Evolutionary conservation across 176 grass and related monocot species (phyloP).

Genomic region (Calamus simplicifolius): DNA sequence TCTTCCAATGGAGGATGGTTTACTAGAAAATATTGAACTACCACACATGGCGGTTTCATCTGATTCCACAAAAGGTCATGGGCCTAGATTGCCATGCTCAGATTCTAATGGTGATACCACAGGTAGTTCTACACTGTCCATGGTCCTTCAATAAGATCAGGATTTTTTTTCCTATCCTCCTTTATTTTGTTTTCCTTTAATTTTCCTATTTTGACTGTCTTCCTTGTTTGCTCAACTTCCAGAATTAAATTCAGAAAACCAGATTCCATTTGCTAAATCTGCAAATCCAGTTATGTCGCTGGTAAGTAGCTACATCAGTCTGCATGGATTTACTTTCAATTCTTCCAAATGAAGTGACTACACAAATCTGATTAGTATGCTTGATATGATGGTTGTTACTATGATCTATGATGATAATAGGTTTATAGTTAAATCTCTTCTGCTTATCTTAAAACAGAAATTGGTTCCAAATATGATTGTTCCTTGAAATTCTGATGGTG

Average conservation of each 20-base stretch:
- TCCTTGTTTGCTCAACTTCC: constrained; percentile 31
- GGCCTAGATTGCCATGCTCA: constrained; percentile 27
- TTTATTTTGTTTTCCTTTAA: constrained; percentile 9
- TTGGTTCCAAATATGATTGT: no score
- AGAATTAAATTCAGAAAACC: constrained; percentile 32
- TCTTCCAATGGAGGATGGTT: constrained; percentile 68
- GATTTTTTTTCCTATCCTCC: constrained; percentile 6
- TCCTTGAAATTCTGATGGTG: no score
- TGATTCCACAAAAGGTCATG: constrained; percentile 8
- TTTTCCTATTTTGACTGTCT: constrained; percentile 9
- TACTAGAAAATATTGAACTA: constrained; percentile 76
- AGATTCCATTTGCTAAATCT: constrained; percentile 86
- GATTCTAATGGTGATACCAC: constrained; percentile 42
- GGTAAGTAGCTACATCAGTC: constrained; percentile 37
- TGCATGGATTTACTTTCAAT: constrained; percentile 2
- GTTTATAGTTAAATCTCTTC: no score
- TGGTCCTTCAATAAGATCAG: neutral
- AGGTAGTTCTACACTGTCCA: constrained; percentile 28
- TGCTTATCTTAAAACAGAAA: no score
- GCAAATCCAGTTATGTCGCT: constrained; percentile 94
- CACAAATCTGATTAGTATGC: no score
- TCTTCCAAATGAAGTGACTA: neutral
- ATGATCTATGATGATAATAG: no score
- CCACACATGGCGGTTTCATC: constrained; percentile 21
- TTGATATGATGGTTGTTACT: no score